A percentile compares a stretch with the other conserved stretches of the same genome.
Evolutionary conservation across 1,284 basidiomycete species (phyloP).

Genomic region (Moesziomyces globuligerus): DNA sequence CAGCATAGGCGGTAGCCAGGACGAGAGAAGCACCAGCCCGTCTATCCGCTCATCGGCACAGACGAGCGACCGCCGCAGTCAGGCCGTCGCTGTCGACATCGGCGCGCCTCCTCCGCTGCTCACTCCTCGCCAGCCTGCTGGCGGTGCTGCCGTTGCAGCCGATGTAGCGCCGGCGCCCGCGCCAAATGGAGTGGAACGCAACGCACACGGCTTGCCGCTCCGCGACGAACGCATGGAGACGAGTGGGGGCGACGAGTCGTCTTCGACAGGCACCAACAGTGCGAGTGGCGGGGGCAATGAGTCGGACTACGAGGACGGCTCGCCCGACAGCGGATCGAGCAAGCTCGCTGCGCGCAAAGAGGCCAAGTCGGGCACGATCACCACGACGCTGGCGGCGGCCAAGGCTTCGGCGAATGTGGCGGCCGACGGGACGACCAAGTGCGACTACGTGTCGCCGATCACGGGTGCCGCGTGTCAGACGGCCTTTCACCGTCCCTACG

Average conservation of each 20-base stretch:
- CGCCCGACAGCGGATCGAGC: constrained; percentile 3
- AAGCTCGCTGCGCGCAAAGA: constrained; percentile 11
- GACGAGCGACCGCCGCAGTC: constrained; percentile 21
- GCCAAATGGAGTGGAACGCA: not conserved
- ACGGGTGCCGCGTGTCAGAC: constrained; percentile 59
- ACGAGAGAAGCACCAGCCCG: constrained; percentile 48
- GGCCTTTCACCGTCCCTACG: constrained; percentile 65
- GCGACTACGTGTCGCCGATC: constrained; percentile 63
- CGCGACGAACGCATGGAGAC: constrained; percentile 29
- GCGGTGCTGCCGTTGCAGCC: not conserved
- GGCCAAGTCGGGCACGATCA: constrained; percentile 4
- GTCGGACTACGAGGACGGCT: constrained; percentile 42
- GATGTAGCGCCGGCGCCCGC: not conserved
- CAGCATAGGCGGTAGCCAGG: constrained; percentile 35
- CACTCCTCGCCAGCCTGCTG: constrained; percentile 5
- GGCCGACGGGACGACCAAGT: constrained; percentile 49
- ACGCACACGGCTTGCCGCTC: not conserved
- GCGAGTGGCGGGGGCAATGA: constrained; percentile 26
- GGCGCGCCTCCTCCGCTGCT: constrained; percentile 29
- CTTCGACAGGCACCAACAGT: constrained; percentile 32
- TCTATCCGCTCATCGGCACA: constrained; percentile 57
- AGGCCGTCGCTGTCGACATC: constrained; percentile 7
- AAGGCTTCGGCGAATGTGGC: constrained; percentile 15
- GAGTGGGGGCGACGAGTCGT: constrained; percentile 36
- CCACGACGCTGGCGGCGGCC: constrained; percentile 3